A percentile compares a stretch with the other conserved stretches of the same genome.
These are phyloP conservation scores for Calonectria crousiana DNA, from an alignment of 2,329 filamentous ascomycete genomes.

Conservation along the genomic window DNA sequence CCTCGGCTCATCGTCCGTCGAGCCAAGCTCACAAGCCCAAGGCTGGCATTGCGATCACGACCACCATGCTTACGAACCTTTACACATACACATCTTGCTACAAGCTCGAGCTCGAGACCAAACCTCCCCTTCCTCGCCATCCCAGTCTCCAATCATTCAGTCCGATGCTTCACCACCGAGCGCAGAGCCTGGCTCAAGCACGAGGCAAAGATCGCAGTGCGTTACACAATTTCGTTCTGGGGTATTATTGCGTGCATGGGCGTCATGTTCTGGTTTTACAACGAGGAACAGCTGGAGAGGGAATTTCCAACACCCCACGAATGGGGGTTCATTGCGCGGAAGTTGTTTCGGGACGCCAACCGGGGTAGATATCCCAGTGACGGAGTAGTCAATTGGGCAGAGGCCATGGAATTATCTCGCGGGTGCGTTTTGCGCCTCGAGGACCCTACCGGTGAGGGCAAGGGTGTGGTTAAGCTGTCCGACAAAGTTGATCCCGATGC, in stretches of 20 bases:
- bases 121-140: conserved; percentile 63
- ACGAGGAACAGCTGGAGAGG: conserved; percentile 81
- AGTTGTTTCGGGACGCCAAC: conserved; percentile 74
- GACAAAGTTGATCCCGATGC: conserved; percentile 72
- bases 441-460: conserved; percentile 75
- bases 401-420: conserved; percentile 70
- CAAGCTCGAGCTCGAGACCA: conserved; percentile 46
- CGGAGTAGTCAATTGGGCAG: conserved; percentile 73
- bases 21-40: conserved; percentile 32
- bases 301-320: conserved; percentile 85
- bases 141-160: conserved; percentile 63
- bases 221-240: conserved; percentile 76
- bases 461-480: conserved; percentile 68
- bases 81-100: conserved; percentile 45
- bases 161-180: conserved; percentile 84
- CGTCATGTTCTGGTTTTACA: conserved; percentile 73
- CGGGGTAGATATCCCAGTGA: conserved; percentile 68
- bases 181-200: conserved; percentile 77
- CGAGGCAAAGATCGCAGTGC: conserved; percentile 77
- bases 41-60: conserved; percentile 30
- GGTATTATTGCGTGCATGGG: conserved; percentile 70
- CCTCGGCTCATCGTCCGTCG: conserved; percentile 52
- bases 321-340: conserved; percentile 80
- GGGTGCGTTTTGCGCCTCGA: conserved; percentile 76
- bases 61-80: conserved; percentile 43